These are phyloP conservation scores for Fomitopsis pinicola DNA, from an alignment of 1,284 basidiomycete species.

Conservation along the genomic window DNA sequence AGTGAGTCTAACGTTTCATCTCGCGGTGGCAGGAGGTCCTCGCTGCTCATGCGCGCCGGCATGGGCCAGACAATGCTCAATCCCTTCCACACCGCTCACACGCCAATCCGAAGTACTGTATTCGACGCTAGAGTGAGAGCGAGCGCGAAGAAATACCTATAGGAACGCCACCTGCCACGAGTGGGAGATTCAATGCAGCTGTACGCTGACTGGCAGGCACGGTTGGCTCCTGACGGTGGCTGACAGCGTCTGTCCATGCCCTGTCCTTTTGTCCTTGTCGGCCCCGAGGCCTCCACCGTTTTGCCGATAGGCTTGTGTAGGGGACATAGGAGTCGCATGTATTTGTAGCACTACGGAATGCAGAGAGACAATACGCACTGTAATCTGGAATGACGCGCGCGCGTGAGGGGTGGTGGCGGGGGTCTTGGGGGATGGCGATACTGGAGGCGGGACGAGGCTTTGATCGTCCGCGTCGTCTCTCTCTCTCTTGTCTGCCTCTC, in stretches of 20 bases:
- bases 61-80: constrained; percentile 73
- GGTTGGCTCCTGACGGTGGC: neutral
- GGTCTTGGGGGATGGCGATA: constrained; percentile 21
- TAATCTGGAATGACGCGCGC: neutral
- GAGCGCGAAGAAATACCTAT: constrained; percentile 86
- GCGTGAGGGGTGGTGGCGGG: constrained; percentile 12
- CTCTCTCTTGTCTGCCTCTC: constrained; percentile 20
- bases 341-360: neutral
- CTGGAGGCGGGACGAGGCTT: constrained; percentile 13
- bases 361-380: neutral
- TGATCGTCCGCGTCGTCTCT: constrained; percentile 29
- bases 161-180: neutral
- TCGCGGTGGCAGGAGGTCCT: constrained; percentile 17
- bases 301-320: neutral
- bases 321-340: neutral
- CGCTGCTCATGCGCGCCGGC: constrained; percentile 5
- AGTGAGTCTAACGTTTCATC: constrained; percentile 43
- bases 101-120: constrained; percentile 68
- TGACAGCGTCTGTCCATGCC: neutral
- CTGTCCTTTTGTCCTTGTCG: constrained; percentile 3
- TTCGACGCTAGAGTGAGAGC: constrained; percentile 83
- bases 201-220: neutral
- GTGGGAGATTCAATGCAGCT: neutral
- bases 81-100: constrained; percentile 90
- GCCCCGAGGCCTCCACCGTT: neutral